Conservation (phyloP, 305 asterid species). For the Solanum hybrid region DNA sequence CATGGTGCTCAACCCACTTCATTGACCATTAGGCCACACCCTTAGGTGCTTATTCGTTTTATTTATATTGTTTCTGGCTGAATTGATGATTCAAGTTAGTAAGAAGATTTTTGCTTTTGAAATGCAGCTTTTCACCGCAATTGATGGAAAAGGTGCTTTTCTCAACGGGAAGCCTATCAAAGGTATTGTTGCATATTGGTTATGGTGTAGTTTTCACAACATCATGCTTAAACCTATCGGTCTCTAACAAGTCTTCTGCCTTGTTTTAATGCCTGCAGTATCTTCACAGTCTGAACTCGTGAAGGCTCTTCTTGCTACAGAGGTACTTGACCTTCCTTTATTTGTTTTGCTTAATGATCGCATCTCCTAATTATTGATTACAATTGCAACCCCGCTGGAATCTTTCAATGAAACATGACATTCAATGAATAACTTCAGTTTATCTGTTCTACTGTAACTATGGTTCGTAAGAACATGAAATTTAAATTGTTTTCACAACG, state of each 20-base stretch:
- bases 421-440: accelerated
- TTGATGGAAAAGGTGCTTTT: slow-evolving; percentile 75
- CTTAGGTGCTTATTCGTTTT: not conserved
- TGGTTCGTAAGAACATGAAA: not conserved
- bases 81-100: not conserved
- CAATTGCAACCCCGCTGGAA: not conserved
- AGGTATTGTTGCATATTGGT: slow-evolving; percentile 29
- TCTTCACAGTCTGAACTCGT: slow-evolving; percentile 86
- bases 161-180: slow-evolving; percentile 81
- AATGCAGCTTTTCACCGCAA: slow-evolving; percentile 75
- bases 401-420: not conserved
- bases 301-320: slow-evolving; percentile 65
- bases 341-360: not conserved
- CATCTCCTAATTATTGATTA: not conserved
- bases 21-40: not conserved
- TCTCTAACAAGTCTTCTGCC: not conserved
- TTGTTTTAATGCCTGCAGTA: slow-evolving; percentile 33
- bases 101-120: slow-evolving; percentile 5
- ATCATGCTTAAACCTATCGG: not conserved
- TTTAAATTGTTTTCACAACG: not conserved
- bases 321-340: slow-evolving; percentile 37
- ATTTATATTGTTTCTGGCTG: not conserved
- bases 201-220: slow-evolving; percentile 7
- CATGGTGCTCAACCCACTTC: not conserved
- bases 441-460: not conserved